These are phyloP conservation scores for Neofusicoccum ribis DNA, from an alignment of 2,329 filamentous ascomycete genomes.

Conservation along the genomic window DNA sequence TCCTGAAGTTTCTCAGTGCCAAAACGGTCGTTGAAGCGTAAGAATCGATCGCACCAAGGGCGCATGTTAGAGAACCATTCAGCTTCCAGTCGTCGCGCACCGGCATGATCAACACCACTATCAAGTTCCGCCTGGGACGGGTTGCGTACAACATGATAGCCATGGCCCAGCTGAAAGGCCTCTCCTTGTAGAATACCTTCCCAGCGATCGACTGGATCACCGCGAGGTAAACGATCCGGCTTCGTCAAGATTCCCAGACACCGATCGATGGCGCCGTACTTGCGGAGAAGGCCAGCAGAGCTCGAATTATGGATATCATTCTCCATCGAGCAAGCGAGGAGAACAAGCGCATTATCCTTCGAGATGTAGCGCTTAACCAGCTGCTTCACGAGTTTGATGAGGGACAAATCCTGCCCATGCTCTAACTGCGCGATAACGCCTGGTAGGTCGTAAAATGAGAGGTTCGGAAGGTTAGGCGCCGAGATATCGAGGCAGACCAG, in stretches of 20 bases:
- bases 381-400: slow-evolving; percentile 71
- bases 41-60: slow-evolving; percentile 50
- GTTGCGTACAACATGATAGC: slow-evolving; percentile 76
- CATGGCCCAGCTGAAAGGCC: slow-evolving; percentile 66
- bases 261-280: slow-evolving; percentile 42
- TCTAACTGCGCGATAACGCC: slow-evolving; percentile 75
- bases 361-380: slow-evolving; percentile 64
- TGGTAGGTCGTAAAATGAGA: slow-evolving; percentile 84
- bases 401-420: slow-evolving; percentile 43
- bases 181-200: slow-evolving; percentile 62
- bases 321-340: slow-evolving; percentile 77
- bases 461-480: slow-evolving; percentile 67
- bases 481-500: slow-evolving; percentile 71
- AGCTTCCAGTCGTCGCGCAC: slow-evolving; percentile 52
- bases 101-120: slow-evolving; percentile 42
- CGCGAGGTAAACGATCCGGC: slow-evolving; percentile 67
- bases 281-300: slow-evolving; percentile 62
- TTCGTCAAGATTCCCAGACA: slow-evolving; percentile 73
- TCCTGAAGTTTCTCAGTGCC: slow-evolving; percentile 54
- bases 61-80: slow-evolving; percentile 48
- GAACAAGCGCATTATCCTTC: slow-evolving; percentile 69
- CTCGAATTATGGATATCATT: slow-evolving; percentile 74
- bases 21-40: slow-evolving; percentile 45
- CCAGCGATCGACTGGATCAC: slow-evolving; percentile 59
- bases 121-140: slow-evolving; percentile 55